A percentile compares a stretch with the other conserved stretches of the same genome.
These are phyloP conservation scores for Panicum miliaceum DNA, from an alignment of 176 grass and related monocot species.

Conservation along the genomic window DNA sequence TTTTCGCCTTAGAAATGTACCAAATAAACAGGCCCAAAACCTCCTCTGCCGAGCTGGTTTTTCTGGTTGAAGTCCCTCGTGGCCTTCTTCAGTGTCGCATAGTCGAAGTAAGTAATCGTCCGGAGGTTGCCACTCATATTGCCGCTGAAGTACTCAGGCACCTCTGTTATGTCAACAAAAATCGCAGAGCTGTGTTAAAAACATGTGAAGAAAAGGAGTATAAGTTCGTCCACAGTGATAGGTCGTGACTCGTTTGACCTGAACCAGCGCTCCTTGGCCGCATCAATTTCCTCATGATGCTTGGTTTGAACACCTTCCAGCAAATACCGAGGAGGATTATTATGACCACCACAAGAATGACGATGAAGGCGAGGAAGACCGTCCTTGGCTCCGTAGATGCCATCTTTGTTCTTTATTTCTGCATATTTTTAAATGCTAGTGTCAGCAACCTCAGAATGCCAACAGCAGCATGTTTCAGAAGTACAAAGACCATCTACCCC, in stretches of 20 bases:
- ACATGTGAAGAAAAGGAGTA: background rate
- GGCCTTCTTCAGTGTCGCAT: constrained; percentile 63
- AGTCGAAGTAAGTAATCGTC: constrained; percentile 63
- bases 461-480: background rate
- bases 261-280: constrained; percentile 38
- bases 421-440: background rate
- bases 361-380: constrained; percentile 37
- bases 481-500: background rate
- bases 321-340: constrained; percentile 47
- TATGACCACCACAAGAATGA: constrained; percentile 43
- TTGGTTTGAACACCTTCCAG: constrained; percentile 49
- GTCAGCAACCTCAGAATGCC: background rate
- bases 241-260: constrained; percentile 36
- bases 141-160: constrained; percentile 58
- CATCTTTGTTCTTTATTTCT: constrained; percentile 16
- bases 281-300: constrained; percentile 42
- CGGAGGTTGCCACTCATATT: constrained; percentile 73
- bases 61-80: constrained; percentile 57
- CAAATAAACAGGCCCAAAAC: constrained; percentile 61
- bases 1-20: constrained; percentile 1
- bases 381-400: background rate
- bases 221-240: background rate
- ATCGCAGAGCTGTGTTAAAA: background rate
- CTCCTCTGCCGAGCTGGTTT: constrained; percentile 65
- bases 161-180: background rate